phyloP scores from a whole-genome alignment of 148 eudicot genomes.

The Chenopodium album region DNA sequence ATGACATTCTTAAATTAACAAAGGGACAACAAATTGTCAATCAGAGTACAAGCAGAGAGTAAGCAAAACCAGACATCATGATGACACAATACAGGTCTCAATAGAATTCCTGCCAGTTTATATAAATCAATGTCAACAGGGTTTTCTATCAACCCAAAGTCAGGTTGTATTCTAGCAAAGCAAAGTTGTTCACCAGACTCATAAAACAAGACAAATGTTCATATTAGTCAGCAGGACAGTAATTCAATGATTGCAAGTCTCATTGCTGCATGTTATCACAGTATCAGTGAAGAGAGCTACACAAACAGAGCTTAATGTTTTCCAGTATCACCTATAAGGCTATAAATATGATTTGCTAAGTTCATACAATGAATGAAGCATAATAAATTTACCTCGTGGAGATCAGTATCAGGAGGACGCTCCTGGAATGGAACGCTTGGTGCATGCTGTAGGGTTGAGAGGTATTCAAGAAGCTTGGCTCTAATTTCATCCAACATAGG shows the following conservation, averaged over 20 bases:
- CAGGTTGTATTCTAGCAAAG: not conserved
- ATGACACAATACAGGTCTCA: not conserved
- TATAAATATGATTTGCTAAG: not conserved
- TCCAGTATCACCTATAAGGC: not conserved
- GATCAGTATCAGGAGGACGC: constrained; percentile 72
- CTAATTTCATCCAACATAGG: constrained; percentile 68
- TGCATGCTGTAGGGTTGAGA: constrained; percentile 80
- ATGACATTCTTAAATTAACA: not conserved
- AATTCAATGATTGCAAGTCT: not conserved
- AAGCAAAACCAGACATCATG: not conserved
- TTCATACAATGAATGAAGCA: not conserved
- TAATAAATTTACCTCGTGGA: constrained; percentile 56
- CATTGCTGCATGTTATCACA: not conserved
- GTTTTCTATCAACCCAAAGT: not conserved
- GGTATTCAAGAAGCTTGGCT: constrained; percentile 72
- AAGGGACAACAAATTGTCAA: not conserved
- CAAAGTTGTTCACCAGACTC: not conserved
- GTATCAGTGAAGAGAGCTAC: too few relatives aligned
- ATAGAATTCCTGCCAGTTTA: not conserved
- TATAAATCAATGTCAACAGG: not conserved
- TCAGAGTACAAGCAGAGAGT: not conserved
- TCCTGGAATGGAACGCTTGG: constrained; percentile 94
- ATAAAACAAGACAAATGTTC: not conserved
- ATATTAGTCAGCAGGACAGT: not conserved
- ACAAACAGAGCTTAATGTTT: not conserved